Evolutionary conservation across 2,329 filamentous ascomycete genomes (phyloP), one percentile per base, ranked within the genome.

Genomic region (Cryphonectria naterciae): DNA sequence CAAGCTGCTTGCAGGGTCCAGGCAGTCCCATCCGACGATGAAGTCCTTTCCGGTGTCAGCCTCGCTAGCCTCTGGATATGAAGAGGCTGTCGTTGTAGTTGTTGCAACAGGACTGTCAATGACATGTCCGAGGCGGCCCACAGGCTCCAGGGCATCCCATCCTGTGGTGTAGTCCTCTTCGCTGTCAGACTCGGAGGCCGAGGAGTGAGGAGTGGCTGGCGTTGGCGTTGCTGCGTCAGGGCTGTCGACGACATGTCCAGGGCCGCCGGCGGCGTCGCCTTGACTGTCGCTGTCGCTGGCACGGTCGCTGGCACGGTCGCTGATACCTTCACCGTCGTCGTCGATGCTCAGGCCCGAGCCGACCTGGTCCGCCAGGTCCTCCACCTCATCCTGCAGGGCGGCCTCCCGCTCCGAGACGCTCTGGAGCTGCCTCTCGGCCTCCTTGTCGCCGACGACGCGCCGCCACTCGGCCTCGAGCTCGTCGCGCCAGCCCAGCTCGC

Each of bases 381-480:
- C 78, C 2, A 87, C 78, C 75, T 87, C 84, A 28, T 85, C 83
- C 17, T 85, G 81, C 4, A 82, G 75, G 7, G 78, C 77, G 19
- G 78, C 77, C 54, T 79, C 75, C 56, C 78, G 76, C 68, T 80
- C 80, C 37, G 75, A 74, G 10, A 74, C 75, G 13, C 76, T 77
- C 54, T 77, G 81, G 71, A 83, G 75, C 76, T 87, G 86, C 72
- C 82, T 85, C 75, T 83, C 83, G 32, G 87, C 86, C 76, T 89
- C 85, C 73, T 87, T 83, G 35, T 90, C 83, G 4, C 92, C 88
- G 10, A 92, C 91, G 0, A 91, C 87, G 62, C 83, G 81, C 32
- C 89, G 85, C 94, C 94, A 98, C 67, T 93, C 76, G 3, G 78
- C 80, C 78, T 98, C 93, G 22, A 99, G 84, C 77, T 98, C 95